Conservation (phyloP, 495 filamentous ascomycete species). For the Clavariopsis aquatica region DNA sequence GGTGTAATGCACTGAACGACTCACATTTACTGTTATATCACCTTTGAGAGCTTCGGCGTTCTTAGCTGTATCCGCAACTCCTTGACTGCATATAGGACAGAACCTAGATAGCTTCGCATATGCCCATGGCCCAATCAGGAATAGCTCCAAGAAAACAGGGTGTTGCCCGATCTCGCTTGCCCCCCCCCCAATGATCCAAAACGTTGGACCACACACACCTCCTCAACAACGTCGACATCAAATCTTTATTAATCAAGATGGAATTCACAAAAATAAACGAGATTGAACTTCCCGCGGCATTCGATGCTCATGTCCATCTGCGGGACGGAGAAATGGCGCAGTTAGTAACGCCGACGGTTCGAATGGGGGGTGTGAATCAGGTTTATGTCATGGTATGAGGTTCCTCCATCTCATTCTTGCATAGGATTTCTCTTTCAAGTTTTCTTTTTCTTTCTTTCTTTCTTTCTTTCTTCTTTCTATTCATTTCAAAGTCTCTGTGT, state of each 20-base stretch:
- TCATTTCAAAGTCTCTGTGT: too few relatives aligned
- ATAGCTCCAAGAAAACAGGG: background rate
- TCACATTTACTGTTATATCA: too few relatives aligned
- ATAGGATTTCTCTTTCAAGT: background rate
- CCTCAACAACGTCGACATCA: background rate
- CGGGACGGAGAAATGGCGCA: constrained; percentile 80
- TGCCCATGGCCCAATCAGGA: background rate
- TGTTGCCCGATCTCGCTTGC: background rate
- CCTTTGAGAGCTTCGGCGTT: too few relatives aligned
- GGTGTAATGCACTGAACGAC: too few relatives aligned
- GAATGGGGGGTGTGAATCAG: constrained; percentile 71
- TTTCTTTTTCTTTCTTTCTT: background rate
- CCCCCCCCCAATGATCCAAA: background rate
- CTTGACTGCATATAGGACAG: too few relatives aligned
- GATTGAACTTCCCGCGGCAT: constrained; percentile 67
- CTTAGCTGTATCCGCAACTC: too few relatives aligned
- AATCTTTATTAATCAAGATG: constrained; percentile 1
- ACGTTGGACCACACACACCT: background rate
- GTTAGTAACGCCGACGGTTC: constrained; percentile 74
- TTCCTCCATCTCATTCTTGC: background rate
- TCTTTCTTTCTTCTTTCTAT: constrained; percentile 2
- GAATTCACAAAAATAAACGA: constrained; percentile 19
- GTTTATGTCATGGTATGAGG: constrained; percentile 75
- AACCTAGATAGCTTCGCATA: too few relatives aligned
- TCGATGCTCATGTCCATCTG: constrained; percentile 59